Evolutionary conservation across 2,329 filamentous ascomycete genomes (phyloP), one percentile per base, ranked within the genome.

Genomic region (Colletotrichum camelliae): DNA sequence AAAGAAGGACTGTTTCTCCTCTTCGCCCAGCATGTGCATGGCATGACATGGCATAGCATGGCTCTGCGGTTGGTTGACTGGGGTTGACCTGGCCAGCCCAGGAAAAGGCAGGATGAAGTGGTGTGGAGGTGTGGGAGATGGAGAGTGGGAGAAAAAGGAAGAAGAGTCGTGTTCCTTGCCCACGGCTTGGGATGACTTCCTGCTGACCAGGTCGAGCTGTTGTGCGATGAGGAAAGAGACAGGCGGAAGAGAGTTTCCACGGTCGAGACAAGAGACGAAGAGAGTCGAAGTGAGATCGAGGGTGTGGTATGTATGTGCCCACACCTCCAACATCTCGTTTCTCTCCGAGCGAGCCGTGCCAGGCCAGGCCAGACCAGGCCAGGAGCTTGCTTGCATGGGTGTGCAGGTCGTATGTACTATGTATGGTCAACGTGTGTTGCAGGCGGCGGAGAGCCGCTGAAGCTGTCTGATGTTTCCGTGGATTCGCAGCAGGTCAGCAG

Each of bases 281-380:
- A 58, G 29, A 52, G 35, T 58, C 27, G 61, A n/a, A 21, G 7
- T 39, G 27, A 52, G 58, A 55, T 55, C 18, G 67, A 64, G 39
- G 57, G 58, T 57, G 67, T 58, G 18, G 27, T 29, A 58, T 27
- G 31, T 31, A 60, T n/a, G 68, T 67, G 58, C 57, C 55, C 68
- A 72, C 55, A 67, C 68, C 71, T 52, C 39, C 60, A 61, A 55
- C 35, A 60, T 31, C 5, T 18, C 27, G 24, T 52, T 72, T 64
- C 68, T 64, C 58, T 67, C 65, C 65, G 70, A 74, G 74, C 74
- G 58, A 76, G 43, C 43, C 64, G 70, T 73, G 33, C 64, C 64
- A 74, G 70, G 39, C 35, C 24, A 48, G 37, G 16, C 37, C 37
- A 43, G 37, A 5, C 37, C 37, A 43, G 37, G 37, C 16, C 37